A percentile compares a stretch with the other conserved stretches of the same genome.
Evolutionary conservation across 352 stramenopile genomes (phyloP).

Genomic region (Phytophthora capsici): DNA sequence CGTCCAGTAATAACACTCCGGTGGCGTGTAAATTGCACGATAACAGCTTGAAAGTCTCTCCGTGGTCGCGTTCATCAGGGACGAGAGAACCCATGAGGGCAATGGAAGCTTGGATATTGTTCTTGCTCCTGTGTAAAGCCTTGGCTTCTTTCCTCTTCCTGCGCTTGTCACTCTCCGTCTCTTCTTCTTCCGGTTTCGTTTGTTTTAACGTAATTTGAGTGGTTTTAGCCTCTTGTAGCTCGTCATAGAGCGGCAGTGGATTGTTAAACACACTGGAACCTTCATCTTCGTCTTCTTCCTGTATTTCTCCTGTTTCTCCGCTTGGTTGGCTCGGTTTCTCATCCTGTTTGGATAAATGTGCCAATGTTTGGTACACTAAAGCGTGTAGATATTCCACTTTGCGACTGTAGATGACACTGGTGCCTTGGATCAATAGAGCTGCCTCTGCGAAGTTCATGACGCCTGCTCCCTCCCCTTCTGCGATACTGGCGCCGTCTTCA

Average conservation of each 20-base stretch:
- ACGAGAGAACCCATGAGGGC: slow-evolving; percentile 84
- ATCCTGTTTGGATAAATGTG: slow-evolving; percentile 77
- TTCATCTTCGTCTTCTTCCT: slow-evolving; percentile 30
- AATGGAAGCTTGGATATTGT: slow-evolving; percentile 80
- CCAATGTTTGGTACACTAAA: slow-evolving; percentile 91
- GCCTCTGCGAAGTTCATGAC: slow-evolving; percentile 94
- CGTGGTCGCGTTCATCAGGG: slow-evolving; percentile 76
- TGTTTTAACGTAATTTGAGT: slow-evolving; percentile 63
- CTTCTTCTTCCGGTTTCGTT: slow-evolving; percentile 14
- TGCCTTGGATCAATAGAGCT: slow-evolving; percentile 94
- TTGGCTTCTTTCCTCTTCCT: slow-evolving; percentile 27
- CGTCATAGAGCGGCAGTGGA: slow-evolving; percentile 68
- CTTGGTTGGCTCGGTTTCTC: slow-evolving; percentile 32
- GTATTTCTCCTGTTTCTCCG: slow-evolving; percentile 21
- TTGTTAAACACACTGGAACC: slow-evolving; percentile 53
- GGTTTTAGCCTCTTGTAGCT: slow-evolving; percentile 60
- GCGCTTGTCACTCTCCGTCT: slow-evolving; percentile 19
- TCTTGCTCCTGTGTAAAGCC: slow-evolving; percentile 56
- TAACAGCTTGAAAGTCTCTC: slow-evolving; percentile 86
- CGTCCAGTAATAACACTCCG: slow-evolving; percentile 80
- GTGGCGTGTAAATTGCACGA: slow-evolving; percentile 78
- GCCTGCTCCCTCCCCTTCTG: slow-evolving; percentile 11
- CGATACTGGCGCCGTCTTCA: slow-evolving; percentile 37
- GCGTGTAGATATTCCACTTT: slow-evolving; percentile 96
- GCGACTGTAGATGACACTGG: slow-evolving; percentile 93